phyloP scores from a whole-genome alignment of 1,284 basidiomycete genomes.

The Heimioporus retisporus region DNA sequence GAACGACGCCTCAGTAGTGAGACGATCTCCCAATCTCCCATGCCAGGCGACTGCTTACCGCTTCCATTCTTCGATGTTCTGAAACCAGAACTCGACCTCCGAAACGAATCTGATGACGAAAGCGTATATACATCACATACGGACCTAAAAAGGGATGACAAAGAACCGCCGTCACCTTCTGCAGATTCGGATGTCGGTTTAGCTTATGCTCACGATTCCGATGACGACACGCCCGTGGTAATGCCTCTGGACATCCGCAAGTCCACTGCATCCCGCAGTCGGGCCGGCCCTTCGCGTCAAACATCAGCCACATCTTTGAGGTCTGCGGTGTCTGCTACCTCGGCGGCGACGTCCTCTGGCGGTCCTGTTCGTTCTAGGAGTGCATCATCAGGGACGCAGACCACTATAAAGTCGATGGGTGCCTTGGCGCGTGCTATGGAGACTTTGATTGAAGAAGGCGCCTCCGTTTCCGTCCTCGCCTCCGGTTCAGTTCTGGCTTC shows the following conservation, averaged over 20 bases:
- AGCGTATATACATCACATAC: conserved; percentile 45
- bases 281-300: conserved; percentile 35
- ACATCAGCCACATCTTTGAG: conserved; percentile 33
- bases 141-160: conserved; percentile 30
- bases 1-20: conserved; percentile 45
- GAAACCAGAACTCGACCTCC: conserved; percentile 39
- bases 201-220: conserved; percentile 63
- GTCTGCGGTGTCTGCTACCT: conserved; percentile 31
- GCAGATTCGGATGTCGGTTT: conserved; percentile 54
- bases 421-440: conserved; percentile 61
- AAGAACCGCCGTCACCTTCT: conserved; percentile 53
- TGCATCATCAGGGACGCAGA: conserved; percentile 41
- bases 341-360: conserved; percentile 33
- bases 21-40: conserved; percentile 41
- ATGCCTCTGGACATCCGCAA: conserved; percentile 44
- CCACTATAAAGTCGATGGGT: conserved; percentile 37
- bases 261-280: conserved; percentile 35
- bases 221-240: conserved; percentile 51
- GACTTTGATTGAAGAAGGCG: conserved; percentile 58
- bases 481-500: conserved; percentile 43
- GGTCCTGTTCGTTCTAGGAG: conserved; percentile 36
- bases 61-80: conserved; percentile 57
- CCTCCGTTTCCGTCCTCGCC: conserved; percentile 38
- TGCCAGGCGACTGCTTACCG: conserved; percentile 32
- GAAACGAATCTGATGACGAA: conserved; percentile 44